Evolutionary conservation across 768 basidiomycete genomes (phyloP), one percentile per base, ranked within the genome.

Genomic region (Boletus tomentosulus): DNA sequence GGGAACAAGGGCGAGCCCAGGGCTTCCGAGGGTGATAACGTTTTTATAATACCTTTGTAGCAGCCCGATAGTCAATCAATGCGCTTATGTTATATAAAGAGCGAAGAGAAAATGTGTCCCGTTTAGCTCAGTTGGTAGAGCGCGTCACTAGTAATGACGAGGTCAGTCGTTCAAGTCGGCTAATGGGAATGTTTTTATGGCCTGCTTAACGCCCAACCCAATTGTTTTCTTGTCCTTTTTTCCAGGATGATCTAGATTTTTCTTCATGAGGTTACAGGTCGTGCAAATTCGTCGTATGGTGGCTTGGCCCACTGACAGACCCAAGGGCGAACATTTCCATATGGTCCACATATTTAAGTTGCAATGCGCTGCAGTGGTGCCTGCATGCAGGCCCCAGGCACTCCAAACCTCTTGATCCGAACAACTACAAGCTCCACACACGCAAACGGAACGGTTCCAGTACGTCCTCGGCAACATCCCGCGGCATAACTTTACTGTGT

Each of bases 101-200:
- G 10, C 8, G 5, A 6, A 4, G 12, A 25, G 6, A 42, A 42
- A 42, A 33, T 27, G 24, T 1, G 3, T 64, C 69, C 69, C 69
- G 69, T 70, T 71, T 73, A 73, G 74, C 73, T 76, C 73, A 74
- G 74, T 74, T 74, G 73, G 74, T 76, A 76, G 74, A 74, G 74
- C 73, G 73, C 73, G 74, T 74, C 74, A 75, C 74, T 74, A 74
- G 73, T 76, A 75, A 72, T 72, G 70, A 70, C 69, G 71, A 71
- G 71, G 72, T 72, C 71, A 73, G 71, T 73, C 71, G 71, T 71
- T 71, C 71, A 16, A 71, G 57, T 73, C 71, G 71, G 72, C 71
- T 71, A 73, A 72, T 67, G 70, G 70, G 70, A 71, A 71, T 33
- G 44, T 53, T 62, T 59, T 51, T 19, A 19, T 46, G 30, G 43